Evolutionary conservation across 106 monocot genomes (phyloP).

Genomic region (Dioscorea alata): DNA sequence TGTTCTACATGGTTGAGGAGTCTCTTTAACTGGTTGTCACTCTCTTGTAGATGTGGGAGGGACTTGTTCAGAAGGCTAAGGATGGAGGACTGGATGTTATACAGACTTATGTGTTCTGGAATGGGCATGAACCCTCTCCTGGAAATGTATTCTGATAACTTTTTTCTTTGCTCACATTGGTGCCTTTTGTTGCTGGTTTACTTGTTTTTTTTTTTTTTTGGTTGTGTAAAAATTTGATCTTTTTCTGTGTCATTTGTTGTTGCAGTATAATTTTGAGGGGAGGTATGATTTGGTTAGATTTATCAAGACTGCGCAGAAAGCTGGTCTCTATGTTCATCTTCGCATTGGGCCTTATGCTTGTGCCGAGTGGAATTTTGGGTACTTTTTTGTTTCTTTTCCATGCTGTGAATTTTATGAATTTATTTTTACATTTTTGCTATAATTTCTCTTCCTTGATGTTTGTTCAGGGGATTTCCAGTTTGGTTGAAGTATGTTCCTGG

Average conservation of each 20-base stretch:
- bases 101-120: conserved; percentile 72
- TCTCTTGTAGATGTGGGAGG: conserved; percentile 82
- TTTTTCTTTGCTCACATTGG: background rate
- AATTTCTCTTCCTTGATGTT: background rate
- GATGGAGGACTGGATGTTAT: conserved; percentile 68
- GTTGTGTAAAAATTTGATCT: conserved; percentile 7
- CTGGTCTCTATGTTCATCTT: conserved; percentile 83
- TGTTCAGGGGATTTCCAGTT: conserved; percentile 80
- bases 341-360: conserved; percentile 92
- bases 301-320: conserved; percentile 79
- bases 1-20: background rate
- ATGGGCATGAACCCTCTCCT: conserved; percentile 57
- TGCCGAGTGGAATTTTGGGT: conserved; percentile 99
- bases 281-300: conserved; percentile 95
- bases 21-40: background rate
- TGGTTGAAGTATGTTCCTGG: conserved; percentile 99
- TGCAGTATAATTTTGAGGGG: conserved; percentile 91
- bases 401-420: background rate
- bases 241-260: background rate
- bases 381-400: conserved; percentile 1
- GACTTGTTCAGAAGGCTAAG: conserved; percentile 70
- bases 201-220: background rate
- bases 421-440: background rate
- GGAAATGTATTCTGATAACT: conserved; percentile 23
- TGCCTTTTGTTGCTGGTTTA: conserved; percentile 1